phyloP scores from a whole-genome alignment of 2,329 filamentous ascomycete genomes.

The Neophaeococcomyces aloes region DNA sequence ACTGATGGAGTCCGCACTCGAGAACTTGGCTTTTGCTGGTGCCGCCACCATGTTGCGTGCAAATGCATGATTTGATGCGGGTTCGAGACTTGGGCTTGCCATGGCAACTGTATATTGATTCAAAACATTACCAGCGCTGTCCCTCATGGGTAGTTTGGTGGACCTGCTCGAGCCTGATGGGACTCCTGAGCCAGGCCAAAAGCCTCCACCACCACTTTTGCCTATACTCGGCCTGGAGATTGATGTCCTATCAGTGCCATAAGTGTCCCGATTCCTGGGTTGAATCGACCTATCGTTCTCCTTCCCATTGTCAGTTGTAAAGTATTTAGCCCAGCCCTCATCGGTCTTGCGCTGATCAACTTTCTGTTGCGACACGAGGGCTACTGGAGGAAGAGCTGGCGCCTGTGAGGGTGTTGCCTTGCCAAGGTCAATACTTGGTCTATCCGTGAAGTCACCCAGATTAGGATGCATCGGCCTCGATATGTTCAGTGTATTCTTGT shows the following conservation, averaged over 20 bases:
- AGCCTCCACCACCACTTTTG: slow-evolving; percentile 24
- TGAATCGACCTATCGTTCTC: background rate
- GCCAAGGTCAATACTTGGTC: slow-evolving; percentile 20
- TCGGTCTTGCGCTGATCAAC: slow-evolving; percentile 32
- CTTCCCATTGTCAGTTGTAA: slow-evolving; percentile 23
- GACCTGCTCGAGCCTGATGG: slow-evolving; percentile 30
- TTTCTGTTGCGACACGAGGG: slow-evolving; percentile 11
- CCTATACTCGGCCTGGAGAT: slow-evolving; percentile 3
- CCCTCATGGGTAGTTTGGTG: slow-evolving; percentile 25
- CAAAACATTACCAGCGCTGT: slow-evolving; percentile 25
- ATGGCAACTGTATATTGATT: slow-evolving; percentile 32
- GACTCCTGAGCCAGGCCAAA: slow-evolving; percentile 30
- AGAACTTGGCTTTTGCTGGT: slow-evolving; percentile 34
- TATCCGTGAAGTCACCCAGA: slow-evolving; percentile 16
- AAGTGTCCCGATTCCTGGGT: background rate
- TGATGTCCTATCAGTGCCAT: background rate
- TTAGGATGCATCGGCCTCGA: slow-evolving; percentile 22
- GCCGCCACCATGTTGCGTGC: slow-evolving; percentile 29
- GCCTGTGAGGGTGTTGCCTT: slow-evolving; percentile 15
- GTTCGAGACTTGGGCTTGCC: slow-evolving; percentile 34
- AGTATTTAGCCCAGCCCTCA: slow-evolving; percentile 41
- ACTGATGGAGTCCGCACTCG: slow-evolving; percentile 33
- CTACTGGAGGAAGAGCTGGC: slow-evolving; percentile 1
- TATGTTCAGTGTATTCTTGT: slow-evolving; percentile 15
- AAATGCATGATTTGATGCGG: slow-evolving; percentile 23